A percentile compares a stretch with the other conserved stretches of the same genome.
These are phyloP conservation scores for Hyphopichia burtonii DNA, from an alignment of 1,139 yeast species.

Conservation along the genomic window DNA sequence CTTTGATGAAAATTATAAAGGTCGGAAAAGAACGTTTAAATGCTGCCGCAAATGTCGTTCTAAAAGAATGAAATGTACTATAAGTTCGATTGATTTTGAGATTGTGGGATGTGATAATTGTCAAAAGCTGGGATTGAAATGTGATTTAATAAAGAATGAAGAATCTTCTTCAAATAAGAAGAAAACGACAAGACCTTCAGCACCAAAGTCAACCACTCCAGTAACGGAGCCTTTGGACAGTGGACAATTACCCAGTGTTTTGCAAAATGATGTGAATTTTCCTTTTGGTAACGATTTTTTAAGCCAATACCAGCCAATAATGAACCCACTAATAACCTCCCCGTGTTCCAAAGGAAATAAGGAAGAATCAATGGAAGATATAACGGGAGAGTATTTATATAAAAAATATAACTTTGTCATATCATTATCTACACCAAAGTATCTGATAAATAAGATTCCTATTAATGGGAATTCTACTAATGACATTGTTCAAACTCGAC, in stretches of 20 bases:
- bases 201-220: neutral
- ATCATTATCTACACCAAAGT: neutral
- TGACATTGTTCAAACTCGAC: too few relatives aligned
- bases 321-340: too few relatives aligned
- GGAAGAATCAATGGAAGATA: neutral
- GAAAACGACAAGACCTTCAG: neutral
- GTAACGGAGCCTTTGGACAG: too few relatives aligned
- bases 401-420: neutral
- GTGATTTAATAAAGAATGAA: slow-evolving; percentile 6
- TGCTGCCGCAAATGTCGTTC: slow-evolving; percentile 17
- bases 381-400: neutral
- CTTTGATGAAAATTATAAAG: slow-evolving; percentile 15
- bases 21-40: slow-evolving; percentile 17
- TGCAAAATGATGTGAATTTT: too few relatives aligned
- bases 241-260: too few relatives aligned
- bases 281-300: too few relatives aligned
- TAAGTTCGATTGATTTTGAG: slow-evolving; percentile 14
- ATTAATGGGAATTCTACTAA: neutral
- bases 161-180: neutral
- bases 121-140: slow-evolving; percentile 4
- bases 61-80: slow-evolving; percentile 13
- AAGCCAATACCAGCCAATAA: too few relatives aligned
- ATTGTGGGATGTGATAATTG: slow-evolving; percentile 17
- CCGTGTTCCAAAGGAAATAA: neutral
- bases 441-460: neutral